Evolutionary conservation across 2,329 filamentous ascomycete species (phyloP).

Genomic region (Fonsecaea nubica): DNA sequence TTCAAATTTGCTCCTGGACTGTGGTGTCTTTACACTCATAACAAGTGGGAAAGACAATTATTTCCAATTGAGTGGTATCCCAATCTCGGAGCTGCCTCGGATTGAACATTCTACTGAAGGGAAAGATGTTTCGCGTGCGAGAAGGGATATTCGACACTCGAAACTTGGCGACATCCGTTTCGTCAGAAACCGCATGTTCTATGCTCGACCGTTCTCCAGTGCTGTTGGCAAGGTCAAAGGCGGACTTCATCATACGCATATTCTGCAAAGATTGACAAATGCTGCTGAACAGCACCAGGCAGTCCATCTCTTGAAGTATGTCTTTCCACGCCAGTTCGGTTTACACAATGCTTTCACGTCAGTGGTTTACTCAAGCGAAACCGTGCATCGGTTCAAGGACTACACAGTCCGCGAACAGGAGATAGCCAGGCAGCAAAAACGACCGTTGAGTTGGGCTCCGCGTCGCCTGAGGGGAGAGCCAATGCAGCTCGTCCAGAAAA

Average conservation of each 20-base stretch:
- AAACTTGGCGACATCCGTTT: slow-evolving; percentile 53
- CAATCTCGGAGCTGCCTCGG: slow-evolving; percentile 24
- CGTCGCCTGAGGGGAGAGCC: slow-evolving; percentile 67
- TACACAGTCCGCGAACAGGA: slow-evolving; percentile 87
- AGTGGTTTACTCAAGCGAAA: slow-evolving; percentile 66
- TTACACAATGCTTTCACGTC: slow-evolving; percentile 92
- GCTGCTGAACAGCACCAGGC: slow-evolving; percentile 60
- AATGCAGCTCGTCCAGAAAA: slow-evolving; percentile 65
- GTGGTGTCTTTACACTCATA: slow-evolving; percentile 74
- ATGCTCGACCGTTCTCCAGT: slow-evolving; percentile 76
- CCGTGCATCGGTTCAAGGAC: slow-evolving; percentile 77
- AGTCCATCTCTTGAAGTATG: slow-evolving; percentile 81
- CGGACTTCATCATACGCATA: slow-evolving; percentile 82
- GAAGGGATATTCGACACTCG: not conserved
- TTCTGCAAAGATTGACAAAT: slow-evolving; percentile 73
- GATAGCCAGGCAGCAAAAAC: slow-evolving; percentile 54
- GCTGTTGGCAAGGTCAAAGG: slow-evolving; percentile 70
- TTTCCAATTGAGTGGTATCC: slow-evolving; percentile 74
- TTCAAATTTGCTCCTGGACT: slow-evolving; percentile 76
- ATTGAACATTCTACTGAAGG: not conserved
- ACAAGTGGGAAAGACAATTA: slow-evolving; percentile 68
- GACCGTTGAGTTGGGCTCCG: slow-evolving; percentile 40
- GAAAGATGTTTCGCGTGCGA: not conserved
- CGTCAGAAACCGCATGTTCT: slow-evolving; percentile 83
- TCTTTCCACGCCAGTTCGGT: slow-evolving; percentile 89